Evolutionary conservation across 495 filamentous ascomycete genomes (phyloP).

Genomic region (Endocarpon pusillum): DNA sequence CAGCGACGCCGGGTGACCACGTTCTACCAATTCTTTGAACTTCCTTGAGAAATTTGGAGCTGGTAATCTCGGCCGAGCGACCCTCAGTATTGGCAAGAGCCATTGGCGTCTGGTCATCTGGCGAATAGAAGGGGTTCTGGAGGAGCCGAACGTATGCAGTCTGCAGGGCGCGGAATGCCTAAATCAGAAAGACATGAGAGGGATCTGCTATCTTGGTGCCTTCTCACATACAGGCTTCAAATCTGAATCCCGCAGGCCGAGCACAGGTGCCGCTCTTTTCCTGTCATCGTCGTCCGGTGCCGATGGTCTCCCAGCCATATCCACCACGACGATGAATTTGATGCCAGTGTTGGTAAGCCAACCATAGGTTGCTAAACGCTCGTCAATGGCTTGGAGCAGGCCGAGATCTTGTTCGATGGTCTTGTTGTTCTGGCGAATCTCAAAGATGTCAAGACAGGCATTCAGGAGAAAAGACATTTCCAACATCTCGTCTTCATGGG

Average conservation of each 20-base stretch:
- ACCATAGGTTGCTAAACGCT: constrained; percentile 78
- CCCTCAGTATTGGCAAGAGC: constrained; percentile 16
- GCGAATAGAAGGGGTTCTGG: constrained; percentile 89
- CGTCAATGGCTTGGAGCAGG: constrained; percentile 80
- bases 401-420: constrained; percentile 70
- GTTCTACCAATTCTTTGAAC: constrained; percentile 71
- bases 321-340: constrained; percentile 74
- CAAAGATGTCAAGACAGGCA: constrained; percentile 84
- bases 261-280: constrained; percentile 19
- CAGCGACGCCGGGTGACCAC: constrained; percentile 34
- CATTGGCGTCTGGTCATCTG: constrained; percentile 58
- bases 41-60: constrained; percentile 62
- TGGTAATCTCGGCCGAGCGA: constrained; percentile 52
- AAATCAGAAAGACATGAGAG: not conserved
- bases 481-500: constrained; percentile 42
- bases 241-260: constrained; percentile 62
- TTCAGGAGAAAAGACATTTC: constrained; percentile 86
- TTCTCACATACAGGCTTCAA: constrained; percentile 47
- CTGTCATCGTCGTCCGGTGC: constrained; percentile 11
- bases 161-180: constrained; percentile 85
- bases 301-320: constrained; percentile 49
- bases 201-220: constrained; percentile 1
- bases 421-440: constrained; percentile 51
- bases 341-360: constrained; percentile 95
- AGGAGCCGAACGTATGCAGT: constrained; percentile 75